Percentiles rank a stretch among this genome's conserved stretches.
These are phyloP conservation scores for Suaeda aralocaspica DNA, from an alignment of 148 eudicot genomes.

Conservation along the genomic window DNA sequence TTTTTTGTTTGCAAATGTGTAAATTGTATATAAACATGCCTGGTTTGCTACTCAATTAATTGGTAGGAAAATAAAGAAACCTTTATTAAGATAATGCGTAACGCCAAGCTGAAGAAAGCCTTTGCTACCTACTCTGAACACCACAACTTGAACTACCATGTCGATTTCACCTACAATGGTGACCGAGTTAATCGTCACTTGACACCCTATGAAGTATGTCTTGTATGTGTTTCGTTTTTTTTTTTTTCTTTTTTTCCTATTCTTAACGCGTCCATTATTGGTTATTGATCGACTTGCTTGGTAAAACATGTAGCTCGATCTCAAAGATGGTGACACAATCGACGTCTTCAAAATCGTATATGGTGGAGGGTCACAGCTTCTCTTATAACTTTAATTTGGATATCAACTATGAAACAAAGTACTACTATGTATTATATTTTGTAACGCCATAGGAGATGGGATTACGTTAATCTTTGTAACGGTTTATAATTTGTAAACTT, in stretches of 20 bases:
- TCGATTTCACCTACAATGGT: conserved; percentile 13
- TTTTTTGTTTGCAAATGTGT: too few relatives aligned
- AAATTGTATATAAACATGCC: too few relatives aligned
- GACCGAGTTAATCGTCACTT: background rate
- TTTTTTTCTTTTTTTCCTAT: background rate
- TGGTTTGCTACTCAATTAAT: too few relatives aligned
- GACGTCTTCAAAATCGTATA: background rate
- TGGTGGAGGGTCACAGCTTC: too few relatives aligned
- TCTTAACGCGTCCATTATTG: background rate
- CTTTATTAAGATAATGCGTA: background rate
- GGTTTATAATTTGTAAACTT: too few relatives aligned
- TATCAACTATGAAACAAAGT: too few relatives aligned
- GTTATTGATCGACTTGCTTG: too few relatives aligned
- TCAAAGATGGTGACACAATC: conserved; percentile 14
- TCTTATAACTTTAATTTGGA: too few relatives aligned
- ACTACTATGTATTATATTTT: too few relatives aligned
- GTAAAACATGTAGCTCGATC: conserved; percentile 10
- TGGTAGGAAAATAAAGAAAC: background rate
- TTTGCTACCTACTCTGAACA: conserved; percentile 3
- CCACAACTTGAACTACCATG: background rate
- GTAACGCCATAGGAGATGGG: too few relatives aligned
- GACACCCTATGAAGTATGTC: conserved; percentile 8
- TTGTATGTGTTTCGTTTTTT: background rate
- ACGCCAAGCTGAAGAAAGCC: background rate
- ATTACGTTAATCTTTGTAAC: too few relatives aligned